Evolutionary conservation across 2,329 filamentous ascomycete species (phyloP).

Genomic region (Stagonosporopsis rhizophila): DNA sequence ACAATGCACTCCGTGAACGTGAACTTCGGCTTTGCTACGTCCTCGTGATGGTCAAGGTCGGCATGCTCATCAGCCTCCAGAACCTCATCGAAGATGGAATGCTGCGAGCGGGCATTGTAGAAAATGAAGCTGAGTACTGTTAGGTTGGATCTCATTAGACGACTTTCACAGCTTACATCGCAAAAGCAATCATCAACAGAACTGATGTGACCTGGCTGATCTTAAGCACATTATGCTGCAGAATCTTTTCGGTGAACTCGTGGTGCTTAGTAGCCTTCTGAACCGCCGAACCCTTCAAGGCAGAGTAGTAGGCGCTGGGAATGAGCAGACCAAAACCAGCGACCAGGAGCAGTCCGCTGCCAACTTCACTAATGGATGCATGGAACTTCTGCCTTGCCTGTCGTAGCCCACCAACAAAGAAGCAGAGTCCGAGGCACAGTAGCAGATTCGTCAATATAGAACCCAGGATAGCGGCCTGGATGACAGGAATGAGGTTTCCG

Average conservation of each 20-base stretch:
- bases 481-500: slow-evolving; percentile 64
- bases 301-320: slow-evolving; percentile 45
- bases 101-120: slow-evolving; percentile 78
- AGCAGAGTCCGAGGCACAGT: slow-evolving; percentile 80
- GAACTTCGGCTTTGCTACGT: slow-evolving; percentile 69
- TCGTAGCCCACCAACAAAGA: slow-evolving; percentile 76
- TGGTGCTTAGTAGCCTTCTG: slow-evolving; percentile 36
- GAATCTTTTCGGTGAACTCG: slow-evolving; percentile 41
- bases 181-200: slow-evolving; percentile 46
- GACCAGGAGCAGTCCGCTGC: slow-evolving; percentile 76
- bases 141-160: slow-evolving; percentile 65
- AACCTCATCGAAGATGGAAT: slow-evolving; percentile 78
- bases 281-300: slow-evolving; percentile 53
- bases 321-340: slow-evolving; percentile 65
- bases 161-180: slow-evolving; percentile 57
- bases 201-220: slow-evolving; percentile 49
- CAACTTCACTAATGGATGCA: slow-evolving; percentile 78
- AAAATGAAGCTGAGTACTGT: slow-evolving; percentile 67
- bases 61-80: slow-evolving; percentile 74
- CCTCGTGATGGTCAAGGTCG: slow-evolving; percentile 68
- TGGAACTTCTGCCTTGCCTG: slow-evolving; percentile 75
- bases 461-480: slow-evolving; percentile 83
- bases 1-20: slow-evolving; percentile 76
- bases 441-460: slow-evolving; percentile 83
- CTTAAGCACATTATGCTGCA: slow-evolving; percentile 45